Evolutionary conservation across 495 filamentous ascomycete genomes (phyloP).

Genomic region (Talaromyces thailandensis): DNA sequence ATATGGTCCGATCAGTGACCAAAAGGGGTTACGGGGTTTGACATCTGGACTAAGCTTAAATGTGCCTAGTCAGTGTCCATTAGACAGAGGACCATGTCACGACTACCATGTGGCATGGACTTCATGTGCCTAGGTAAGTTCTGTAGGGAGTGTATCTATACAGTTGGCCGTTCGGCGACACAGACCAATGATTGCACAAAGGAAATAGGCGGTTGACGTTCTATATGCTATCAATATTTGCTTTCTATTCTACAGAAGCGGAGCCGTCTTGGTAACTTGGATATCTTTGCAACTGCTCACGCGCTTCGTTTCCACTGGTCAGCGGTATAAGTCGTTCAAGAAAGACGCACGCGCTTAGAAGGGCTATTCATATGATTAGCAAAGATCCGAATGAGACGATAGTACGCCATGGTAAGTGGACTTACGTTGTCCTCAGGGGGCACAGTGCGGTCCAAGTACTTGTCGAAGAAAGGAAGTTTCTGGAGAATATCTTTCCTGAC

Average conservation of each 20-base stretch:
- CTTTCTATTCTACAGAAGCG: slow-evolving; percentile 1
- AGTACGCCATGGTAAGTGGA: not conserved
- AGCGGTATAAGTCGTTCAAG: not conserved
- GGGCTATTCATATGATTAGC: not conserved
- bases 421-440: slow-evolving; percentile 57
- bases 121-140: not conserved
- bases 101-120: not conserved
- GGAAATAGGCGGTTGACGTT: slow-evolving; percentile 4
- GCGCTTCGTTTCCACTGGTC: not conserved
- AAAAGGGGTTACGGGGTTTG: not conserved
- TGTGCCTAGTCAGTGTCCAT: not conserved
- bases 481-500: slow-evolving; percentile 57
- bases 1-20: not conserved
- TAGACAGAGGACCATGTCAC: not conserved
- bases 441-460: slow-evolving; percentile 48
- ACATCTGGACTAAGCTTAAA: not conserved
- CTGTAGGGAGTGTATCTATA: not conserved
- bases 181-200: not conserved
- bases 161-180: not conserved
- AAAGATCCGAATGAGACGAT: not conserved
- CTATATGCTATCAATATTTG: slow-evolving; percentile 5
- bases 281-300: not conserved
- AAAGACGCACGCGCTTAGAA: not conserved
- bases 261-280: not conserved
- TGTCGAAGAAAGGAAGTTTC: slow-evolving; percentile 53